A percentile compares a stretch with the other conserved stretches of the same genome.
Conservation (phyloP, 2,329 filamentous ascomycete species). For the Fonsecaea pugnacius region DNA sequence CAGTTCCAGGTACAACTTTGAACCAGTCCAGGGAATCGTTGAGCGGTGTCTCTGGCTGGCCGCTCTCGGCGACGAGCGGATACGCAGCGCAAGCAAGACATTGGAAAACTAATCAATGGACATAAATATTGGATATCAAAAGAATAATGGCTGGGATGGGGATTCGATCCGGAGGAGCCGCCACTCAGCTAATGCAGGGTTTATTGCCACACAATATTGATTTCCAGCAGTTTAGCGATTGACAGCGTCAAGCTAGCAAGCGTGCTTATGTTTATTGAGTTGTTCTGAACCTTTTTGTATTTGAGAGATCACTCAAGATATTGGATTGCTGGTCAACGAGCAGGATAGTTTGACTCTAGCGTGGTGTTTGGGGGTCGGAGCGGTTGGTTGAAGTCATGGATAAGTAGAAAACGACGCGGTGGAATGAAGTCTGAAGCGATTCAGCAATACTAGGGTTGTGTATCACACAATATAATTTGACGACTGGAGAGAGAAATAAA, state of each 20-base stretch:
- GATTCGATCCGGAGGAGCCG: background rate
- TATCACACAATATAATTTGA: conserved; percentile 10
- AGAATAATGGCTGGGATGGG: background rate
- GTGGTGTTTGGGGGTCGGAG: background rate
- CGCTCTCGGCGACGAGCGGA: conserved; percentile 63
- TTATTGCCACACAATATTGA: background rate
- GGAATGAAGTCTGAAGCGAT: conserved; percentile 6
- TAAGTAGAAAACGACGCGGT: conserved; percentile 10
- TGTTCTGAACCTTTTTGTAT: conserved; percentile 8
- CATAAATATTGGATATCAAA: conserved; percentile 2
- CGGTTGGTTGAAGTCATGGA: background rate
- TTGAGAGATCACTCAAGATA: background rate
- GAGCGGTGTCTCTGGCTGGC: conserved; percentile 69
- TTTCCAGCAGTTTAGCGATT: background rate
- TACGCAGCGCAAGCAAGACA: conserved; percentile 52
- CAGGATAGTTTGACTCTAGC: conserved; percentile 4
- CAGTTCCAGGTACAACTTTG: conserved; percentile 65
- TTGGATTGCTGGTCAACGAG: background rate
- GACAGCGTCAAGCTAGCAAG: background rate
- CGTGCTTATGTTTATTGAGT: background rate
- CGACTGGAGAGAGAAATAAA: background rate
- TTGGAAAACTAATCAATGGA: conserved; percentile 41
- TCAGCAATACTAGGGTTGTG: conserved; percentile 9
- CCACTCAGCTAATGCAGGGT: conserved; percentile 1
- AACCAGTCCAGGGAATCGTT: conserved; percentile 61